phyloP scores from a whole-genome alignment of 192 early-diverging fungal species.

The Coemansia sp. region DNA sequence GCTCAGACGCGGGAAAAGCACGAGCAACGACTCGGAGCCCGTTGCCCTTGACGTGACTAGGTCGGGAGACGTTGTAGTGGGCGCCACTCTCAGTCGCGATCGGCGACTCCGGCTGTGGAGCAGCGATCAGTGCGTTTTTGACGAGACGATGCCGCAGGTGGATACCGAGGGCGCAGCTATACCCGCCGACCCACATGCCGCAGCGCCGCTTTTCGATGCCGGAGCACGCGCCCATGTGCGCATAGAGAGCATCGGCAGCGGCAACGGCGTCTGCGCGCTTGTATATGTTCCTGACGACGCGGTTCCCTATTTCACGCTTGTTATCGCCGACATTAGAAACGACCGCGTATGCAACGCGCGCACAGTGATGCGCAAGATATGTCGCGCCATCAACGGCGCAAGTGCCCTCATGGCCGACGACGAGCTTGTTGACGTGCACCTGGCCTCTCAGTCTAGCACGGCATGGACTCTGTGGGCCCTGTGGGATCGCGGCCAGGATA shows the following conservation, averaged over 20 bases:
- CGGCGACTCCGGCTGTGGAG: constrained; percentile 51
- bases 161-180: constrained; percentile 32
- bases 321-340: constrained; percentile 9
- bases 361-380: constrained; percentile 49
- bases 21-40: constrained; percentile 10
- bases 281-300: constrained; percentile 53
- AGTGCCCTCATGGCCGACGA: constrained; percentile 52
- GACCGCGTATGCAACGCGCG: constrained; percentile 22
- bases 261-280: constrained; percentile 24
- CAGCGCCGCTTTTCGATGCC: constrained; percentile 12
- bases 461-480: constrained; percentile 49
- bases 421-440: constrained; percentile 46
- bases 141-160: constrained; percentile 39
- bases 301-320: constrained; percentile 49
- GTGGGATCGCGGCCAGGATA: constrained; percentile 45
- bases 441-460: not conserved
- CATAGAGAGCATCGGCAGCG: constrained; percentile 17
- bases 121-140: constrained; percentile 32
- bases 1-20: constrained; percentile 27
- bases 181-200: constrained; percentile 27
- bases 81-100: constrained; percentile 45
- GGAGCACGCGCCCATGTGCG: constrained; percentile 30
- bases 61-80: constrained; percentile 27
- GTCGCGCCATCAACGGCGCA: constrained; percentile 41
- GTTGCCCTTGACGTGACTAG: constrained; percentile 23